Base-by-base conservation (phyloP, 208 protist genomes). In the Crithidia mellificae region DNA sequence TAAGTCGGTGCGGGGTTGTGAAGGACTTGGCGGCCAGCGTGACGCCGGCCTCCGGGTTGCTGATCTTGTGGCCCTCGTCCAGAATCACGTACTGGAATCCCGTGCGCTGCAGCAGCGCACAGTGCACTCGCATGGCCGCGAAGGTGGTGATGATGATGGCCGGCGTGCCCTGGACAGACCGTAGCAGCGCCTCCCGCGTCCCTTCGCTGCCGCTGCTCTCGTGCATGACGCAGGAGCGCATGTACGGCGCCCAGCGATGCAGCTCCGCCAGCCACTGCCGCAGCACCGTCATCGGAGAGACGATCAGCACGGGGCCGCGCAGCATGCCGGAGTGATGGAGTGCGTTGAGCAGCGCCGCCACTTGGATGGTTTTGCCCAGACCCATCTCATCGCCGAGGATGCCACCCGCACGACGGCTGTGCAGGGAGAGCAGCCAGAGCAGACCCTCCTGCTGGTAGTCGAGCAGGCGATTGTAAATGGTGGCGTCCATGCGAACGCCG, bases 311-410 rank as follows among this genome's bases (percentile, higher is more conserved):
- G n/a, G 98, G 97, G 0, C 98, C 98, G 91, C 97, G 98, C 68
- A 96, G 86, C 49, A 90, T 90, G 47, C 84, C 76, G 53, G 97
- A 85, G 55, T 85, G 73, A 0, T 94, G 94, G 63, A 98, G 96
- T 88, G 93, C 83, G 65, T 82, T 92, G 19, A 98, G 77, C 34
- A 97, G 61, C 1, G 94, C 85, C 69, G 99, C 98, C 1, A 96
- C 98, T 78, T 98, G 95, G 29, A 99, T 87, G 2, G 97, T 99
- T 66, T 99, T 99, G 34, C 98, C 98, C 9, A 98, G 83, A 43
- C 98, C 91, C 98, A 99, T 99, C 77, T 99, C 98, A 84, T 99
- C 98, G 0, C 98, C 98, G 0, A 99, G 77, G 61, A 99, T 98
- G 44, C 97, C 97, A 76, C 99, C 99, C 9, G 99, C 81, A 25